These are phyloP conservation scores for Beverwykella pulmonaria DNA, from an alignment of 495 filamentous ascomycete species.

Conservation along the genomic window DNA sequence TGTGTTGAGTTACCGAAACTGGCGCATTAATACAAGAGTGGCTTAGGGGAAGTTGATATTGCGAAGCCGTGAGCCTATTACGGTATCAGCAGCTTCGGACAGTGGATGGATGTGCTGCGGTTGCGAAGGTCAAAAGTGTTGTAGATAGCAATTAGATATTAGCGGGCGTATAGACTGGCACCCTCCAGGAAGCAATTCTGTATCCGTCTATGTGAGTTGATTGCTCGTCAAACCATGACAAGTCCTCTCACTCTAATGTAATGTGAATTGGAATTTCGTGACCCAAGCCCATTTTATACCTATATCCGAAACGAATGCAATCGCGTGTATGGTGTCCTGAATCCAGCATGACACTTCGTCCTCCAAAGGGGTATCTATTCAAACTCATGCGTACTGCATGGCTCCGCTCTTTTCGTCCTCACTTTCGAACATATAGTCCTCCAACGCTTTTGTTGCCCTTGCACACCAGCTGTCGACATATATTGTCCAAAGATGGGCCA, in stretches of 20 bases:
- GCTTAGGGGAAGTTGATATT: too few species aligned
- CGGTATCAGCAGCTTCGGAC: neutral
- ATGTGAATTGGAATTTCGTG: neutral
- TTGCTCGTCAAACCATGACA: neutral
- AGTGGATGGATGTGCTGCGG: too few species aligned
- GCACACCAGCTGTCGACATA: conserved; percentile 70
- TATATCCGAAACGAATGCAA: neutral
- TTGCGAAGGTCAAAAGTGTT: neutral
- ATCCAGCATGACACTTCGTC: conserved; percentile 4
- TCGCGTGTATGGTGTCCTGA: neutral
- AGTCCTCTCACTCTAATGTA: neutral
- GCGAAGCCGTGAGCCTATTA: neutral
- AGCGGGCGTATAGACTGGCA: neutral
- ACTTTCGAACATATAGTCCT: conserved; percentile 58
- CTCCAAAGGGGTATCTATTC: neutral
- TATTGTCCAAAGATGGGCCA: conserved; percentile 65
- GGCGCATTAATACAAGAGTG: too few species aligned
- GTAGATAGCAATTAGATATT: neutral
- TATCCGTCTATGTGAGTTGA: neutral
- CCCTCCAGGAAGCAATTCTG: neutral
- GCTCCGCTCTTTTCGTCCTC: conserved; percentile 43
- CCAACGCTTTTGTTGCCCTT: conserved; percentile 59
- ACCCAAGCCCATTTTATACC: neutral
- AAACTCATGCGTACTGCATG: conserved; percentile 8
- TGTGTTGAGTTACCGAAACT: too few species aligned